Evolutionary conservation across 257 asterid species (phyloP).

Genomic region (Osmanthus fragrans): DNA sequence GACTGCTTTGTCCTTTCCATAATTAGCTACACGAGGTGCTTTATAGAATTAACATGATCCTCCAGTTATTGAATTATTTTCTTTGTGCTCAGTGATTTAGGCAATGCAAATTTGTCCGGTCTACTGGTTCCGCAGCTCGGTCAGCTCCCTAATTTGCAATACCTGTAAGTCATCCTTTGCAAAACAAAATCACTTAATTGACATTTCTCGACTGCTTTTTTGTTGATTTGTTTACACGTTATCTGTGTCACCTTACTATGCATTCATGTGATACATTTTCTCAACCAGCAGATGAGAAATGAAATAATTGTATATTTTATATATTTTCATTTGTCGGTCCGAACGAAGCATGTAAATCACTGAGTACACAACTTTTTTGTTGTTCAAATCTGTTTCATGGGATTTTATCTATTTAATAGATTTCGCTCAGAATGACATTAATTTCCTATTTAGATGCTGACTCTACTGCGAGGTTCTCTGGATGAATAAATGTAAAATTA

Average conservation of each 20-base stretch:
- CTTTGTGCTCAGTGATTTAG: conserved; percentile 73
- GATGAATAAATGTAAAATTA: background rate
- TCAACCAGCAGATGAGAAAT: background rate
- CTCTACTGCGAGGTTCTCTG: background rate
- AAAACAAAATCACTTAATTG: conserved; percentile 1
- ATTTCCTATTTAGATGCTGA: background rate
- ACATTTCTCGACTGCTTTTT: background rate
- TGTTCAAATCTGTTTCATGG: background rate
- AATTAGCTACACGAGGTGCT: conserved; percentile 13
- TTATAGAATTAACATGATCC: background rate
- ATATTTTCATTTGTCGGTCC: background rate
- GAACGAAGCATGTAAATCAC: background rate
- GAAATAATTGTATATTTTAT: background rate
- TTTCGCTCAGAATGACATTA: no score
- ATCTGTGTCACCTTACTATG: background rate
- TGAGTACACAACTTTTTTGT: background rate
- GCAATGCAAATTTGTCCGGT: conserved; percentile 94
- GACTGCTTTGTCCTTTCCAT: conserved; percentile 26
- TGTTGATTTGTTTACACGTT: background rate
- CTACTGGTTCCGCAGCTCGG: conserved; percentile 91
- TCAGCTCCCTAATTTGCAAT: conserved; percentile 68
- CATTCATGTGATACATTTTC: background rate
- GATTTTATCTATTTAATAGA: background rate
- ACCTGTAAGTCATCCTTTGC: conserved; percentile 66
- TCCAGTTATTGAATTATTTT: conserved; percentile 7